These are phyloP conservation scores for Vinca minor DNA, from an alignment of 257 asterid genomes.

Conservation along the genomic window DNA sequence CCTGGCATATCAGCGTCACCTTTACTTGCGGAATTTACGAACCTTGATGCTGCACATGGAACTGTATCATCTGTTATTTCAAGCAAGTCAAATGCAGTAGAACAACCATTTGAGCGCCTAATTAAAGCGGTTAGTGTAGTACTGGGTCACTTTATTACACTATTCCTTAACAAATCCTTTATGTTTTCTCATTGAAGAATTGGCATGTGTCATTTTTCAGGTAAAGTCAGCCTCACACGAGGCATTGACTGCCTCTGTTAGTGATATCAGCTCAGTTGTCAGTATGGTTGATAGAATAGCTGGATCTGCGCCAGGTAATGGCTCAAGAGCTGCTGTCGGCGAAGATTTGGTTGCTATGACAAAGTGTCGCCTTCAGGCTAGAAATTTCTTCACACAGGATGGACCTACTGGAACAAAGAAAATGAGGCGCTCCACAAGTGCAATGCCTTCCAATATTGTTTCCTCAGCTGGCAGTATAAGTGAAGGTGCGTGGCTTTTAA, in stretches of 20 bases:
- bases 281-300: slow-evolving; percentile 94
- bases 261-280: slow-evolving; percentile 83
- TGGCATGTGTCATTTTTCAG: slow-evolving; percentile 30
- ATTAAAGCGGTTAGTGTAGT: slow-evolving; percentile 52
- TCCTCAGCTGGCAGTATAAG: slow-evolving; percentile 68
- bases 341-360: slow-evolving; percentile 99
- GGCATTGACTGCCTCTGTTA: slow-evolving; percentile 65
- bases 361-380: slow-evolving; percentile 79
- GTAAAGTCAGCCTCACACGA: slow-evolving; percentile 56
- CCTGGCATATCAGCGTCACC: slow-evolving; percentile 99
- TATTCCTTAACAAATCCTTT: background rate
- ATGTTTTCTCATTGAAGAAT: background rate
- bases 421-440: slow-evolving; percentile 75
- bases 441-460: slow-evolving; percentile 57
- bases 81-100: slow-evolving; percentile 49
- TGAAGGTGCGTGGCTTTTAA: slow-evolving; percentile 51
- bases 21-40: slow-evolving; percentile 75
- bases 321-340: slow-evolving; percentile 95
- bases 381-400: slow-evolving; percentile 72
- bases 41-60: slow-evolving; percentile 74
- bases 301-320: slow-evolving; percentile 98
- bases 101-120: slow-evolving; percentile 78
- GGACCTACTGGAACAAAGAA: slow-evolving; percentile 73
- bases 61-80: slow-evolving; percentile 51
- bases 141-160: slow-evolving; percentile 6